Percentiles rank a stretch among this genome's conserved stretches.
phyloP scores from a whole-genome alignment of 768 basidiomycete species.

The Collybiopsis luxurians region DNA sequence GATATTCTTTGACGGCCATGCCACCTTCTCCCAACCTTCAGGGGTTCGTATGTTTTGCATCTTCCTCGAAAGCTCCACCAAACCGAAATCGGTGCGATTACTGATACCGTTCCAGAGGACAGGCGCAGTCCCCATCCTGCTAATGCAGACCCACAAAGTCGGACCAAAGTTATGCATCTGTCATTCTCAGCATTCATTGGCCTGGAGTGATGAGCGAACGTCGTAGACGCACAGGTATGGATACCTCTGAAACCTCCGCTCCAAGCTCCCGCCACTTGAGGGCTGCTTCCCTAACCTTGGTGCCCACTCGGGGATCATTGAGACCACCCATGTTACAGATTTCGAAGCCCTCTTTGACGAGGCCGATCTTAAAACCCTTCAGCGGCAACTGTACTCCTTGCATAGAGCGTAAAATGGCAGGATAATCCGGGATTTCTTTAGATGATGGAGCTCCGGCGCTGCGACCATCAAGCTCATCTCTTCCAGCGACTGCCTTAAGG shows the following conservation, averaged over 20 bases:
- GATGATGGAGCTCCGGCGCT: background rate
- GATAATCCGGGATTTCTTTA: constrained; percentile 2
- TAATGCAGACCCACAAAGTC: background rate
- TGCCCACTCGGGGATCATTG: background rate
- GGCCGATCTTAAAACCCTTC: constrained; percentile 3
- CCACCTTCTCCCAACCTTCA: constrained; percentile 3
- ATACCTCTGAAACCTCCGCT: constrained; percentile 1
- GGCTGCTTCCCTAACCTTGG: background rate
- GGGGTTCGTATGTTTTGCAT: background rate
- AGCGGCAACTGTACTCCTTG: background rate
- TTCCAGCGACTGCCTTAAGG: constrained; percentile 3
- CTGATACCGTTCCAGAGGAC: background rate
- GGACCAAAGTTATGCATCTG: background rate
- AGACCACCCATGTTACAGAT: background rate
- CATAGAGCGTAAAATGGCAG: background rate
- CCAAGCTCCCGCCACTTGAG: background rate
- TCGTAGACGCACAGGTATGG: background rate
- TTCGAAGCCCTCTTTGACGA: constrained; percentile 5
- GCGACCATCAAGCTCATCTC: background rate
- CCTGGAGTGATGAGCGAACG: background rate
- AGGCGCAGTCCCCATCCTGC: background rate
- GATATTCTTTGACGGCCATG: constrained; percentile 3
- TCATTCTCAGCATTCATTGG: background rate
- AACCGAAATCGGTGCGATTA: background rate
- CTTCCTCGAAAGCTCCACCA: background rate